These are phyloP conservation scores for Picea mariana DNA, from an alignment of 83 land plant genomes.

Conservation along the genomic window DNA sequence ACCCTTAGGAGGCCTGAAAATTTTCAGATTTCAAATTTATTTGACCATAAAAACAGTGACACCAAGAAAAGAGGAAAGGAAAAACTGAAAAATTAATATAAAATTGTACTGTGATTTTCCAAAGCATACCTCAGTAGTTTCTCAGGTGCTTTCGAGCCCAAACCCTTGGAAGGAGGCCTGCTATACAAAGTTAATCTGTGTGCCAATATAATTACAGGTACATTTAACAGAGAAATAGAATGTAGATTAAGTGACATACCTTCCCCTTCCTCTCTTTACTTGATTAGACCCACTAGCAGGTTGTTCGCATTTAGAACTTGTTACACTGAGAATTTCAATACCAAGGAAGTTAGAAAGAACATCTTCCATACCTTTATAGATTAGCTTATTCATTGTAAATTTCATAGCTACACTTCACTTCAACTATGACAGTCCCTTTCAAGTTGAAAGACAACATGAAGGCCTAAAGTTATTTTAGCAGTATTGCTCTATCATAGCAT, in stretches of 20 bases:
- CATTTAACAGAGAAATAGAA: not conserved
- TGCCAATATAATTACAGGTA: not conserved
- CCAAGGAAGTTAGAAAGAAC: not conserved
- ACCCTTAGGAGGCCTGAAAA: not conserved
- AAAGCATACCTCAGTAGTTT: not conserved
- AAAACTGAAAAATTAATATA: not conserved
- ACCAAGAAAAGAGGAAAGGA: not conserved
- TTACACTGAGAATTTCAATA: not conserved
- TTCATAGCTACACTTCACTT: not conserved
- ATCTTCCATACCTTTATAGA: not conserved
- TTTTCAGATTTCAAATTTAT: not conserved
- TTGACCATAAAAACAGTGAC: no score
- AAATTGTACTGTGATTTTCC: not conserved
- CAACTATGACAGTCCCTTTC: not conserved
- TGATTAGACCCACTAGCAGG: not conserved
- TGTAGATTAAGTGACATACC: not conserved
- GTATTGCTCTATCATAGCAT: no score
- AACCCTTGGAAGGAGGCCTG: not conserved
- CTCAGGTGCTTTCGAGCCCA: not conserved
- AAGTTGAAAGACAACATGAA: no score
- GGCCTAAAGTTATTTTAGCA: no score
- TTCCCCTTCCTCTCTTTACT: constrained; percentile 1
- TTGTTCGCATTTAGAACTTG: not conserved
- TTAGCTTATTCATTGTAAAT: not conserved
- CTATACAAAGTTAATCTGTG: not conserved